Evolutionary conservation across 495 filamentous ascomycete species (phyloP), one percentile per base, ranked within the genome.

Genomic region (Penicillium bovifimosum): DNA sequence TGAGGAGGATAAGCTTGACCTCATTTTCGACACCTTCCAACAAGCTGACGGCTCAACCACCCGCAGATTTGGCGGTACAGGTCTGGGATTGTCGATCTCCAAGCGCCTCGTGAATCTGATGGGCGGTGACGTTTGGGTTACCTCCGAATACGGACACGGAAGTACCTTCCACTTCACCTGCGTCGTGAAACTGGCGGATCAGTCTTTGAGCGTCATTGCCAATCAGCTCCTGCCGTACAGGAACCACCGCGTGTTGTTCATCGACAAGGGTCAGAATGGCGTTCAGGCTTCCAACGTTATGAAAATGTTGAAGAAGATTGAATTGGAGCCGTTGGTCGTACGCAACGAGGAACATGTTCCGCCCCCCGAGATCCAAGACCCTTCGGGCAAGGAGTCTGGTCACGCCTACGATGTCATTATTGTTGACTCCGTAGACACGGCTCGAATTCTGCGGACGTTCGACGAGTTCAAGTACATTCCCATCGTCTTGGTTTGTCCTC

Each of bases 21-120:
- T 97, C 52, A 99, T 99, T 67, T 99, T 99, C 66, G 93, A 97
- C 69, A 99, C 93, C 11, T 99, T 99, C 84, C 95, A 96, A 63
- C 93, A 99, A 73, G 93, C 93, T 9, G 93, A 99, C 72, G 93
- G 93, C 29, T 96, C 92, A 8, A 99, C 95, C 61, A 99, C 93
- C 9, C 80, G 93, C 33, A 90, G 95, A 60, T 99, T 99, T 64
- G 93, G 93, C 64, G 93, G 93, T 58, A 99, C 93, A 24, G 93
- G 93, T 50, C 80, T 99, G 20, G 93, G 93, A 54, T 76, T 99
- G 33, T 96, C 92, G 13, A 99, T 99, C 64, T 99, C 93, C 14
- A 91, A 95, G 75, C 82, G 91, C 55, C 75, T 99, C 29, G 93
- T 97, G 41, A 96, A 91, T 62, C 76, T 99, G 50, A 99, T 99